Conservation (phyloP, 805 yeast genomes). For the Cyberlindnera subsufficiens region DNA sequence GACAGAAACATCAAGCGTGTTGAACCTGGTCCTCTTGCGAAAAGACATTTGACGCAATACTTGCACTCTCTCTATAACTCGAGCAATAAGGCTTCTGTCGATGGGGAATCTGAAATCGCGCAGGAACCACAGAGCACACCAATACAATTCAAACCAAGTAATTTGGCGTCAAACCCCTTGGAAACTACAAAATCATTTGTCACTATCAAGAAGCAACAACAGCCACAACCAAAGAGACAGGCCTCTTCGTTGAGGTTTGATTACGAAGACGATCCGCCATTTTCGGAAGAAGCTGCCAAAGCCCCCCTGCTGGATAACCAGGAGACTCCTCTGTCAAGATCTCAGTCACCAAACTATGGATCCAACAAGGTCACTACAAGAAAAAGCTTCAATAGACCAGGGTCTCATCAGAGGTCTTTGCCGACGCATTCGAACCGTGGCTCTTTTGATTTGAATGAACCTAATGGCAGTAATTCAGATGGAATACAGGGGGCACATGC, state of each 20-base stretch:
- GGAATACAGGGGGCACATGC: constrained; percentile 1
- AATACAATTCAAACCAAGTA: constrained; percentile 31
- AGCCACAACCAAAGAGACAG: constrained; percentile 9
- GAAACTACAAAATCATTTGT: constrained; percentile 61
- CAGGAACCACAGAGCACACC: neutral
- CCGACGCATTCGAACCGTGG: neutral
- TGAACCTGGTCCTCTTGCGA: constrained; percentile 70
- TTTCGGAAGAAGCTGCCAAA: constrained; percentile 1
- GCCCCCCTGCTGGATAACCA: constrained; percentile 1
- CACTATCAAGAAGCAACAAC: constrained; percentile 57
- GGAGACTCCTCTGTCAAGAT: constrained; percentile 7
- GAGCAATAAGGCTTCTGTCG: constrained; percentile 39
- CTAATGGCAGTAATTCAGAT: neutral
- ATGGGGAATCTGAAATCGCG: constrained; percentile 13
- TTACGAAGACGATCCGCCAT: constrained; percentile 11
- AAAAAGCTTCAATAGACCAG: neutral
- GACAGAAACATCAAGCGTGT: constrained; percentile 78
- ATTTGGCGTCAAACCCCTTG: constrained; percentile 66
- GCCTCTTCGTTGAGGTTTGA: constrained; percentile 13
- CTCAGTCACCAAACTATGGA: constrained; percentile 20
- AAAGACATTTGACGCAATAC: constrained; percentile 62
- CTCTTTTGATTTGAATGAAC: neutral
- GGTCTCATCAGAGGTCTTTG: neutral
- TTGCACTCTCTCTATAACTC: constrained; percentile 53
- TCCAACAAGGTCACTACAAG: constrained; percentile 6